These are phyloP conservation scores for Lactarius sanguifluus DNA, from an alignment of 768 basidiomycete species.

Conservation along the genomic window DNA sequence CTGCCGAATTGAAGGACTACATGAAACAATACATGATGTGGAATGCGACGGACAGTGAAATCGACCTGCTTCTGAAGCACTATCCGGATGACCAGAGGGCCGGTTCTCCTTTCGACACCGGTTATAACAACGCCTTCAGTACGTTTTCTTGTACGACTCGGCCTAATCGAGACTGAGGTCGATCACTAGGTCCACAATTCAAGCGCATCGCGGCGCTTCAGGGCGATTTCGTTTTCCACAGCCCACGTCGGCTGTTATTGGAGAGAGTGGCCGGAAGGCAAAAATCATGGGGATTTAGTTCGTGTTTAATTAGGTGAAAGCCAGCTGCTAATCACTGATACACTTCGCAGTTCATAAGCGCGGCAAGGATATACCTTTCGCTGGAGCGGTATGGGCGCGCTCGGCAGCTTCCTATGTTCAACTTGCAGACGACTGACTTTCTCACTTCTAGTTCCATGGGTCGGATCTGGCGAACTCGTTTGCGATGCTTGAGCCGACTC, in stretches of 20 bases:
- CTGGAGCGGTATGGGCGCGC: constrained; percentile 21
- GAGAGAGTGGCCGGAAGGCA: constrained; percentile 16
- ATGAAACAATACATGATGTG: constrained; percentile 32
- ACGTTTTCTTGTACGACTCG: constrained; percentile 15
- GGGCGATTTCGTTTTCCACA: constrained; percentile 29
- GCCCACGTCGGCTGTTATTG: constrained; percentile 26
- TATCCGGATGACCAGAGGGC: constrained; percentile 30
- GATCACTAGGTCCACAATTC: constrained; percentile 20
- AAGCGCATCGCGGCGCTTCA: constrained; percentile 27
- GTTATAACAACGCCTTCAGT: constrained; percentile 33
- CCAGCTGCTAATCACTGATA: accelerated
- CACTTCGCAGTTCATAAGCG: constrained; percentile 23
- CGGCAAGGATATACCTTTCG: constrained; percentile 15
- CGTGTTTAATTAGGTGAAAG: not conserved
- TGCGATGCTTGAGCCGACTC: not conserved
- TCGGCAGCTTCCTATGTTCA: too few relatives aligned
- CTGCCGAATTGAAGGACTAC: constrained; percentile 5
- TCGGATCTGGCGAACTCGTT: constrained; percentile 23
- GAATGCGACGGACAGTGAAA: constrained; percentile 22
- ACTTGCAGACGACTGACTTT: constrained; percentile 5
- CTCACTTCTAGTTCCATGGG: not conserved
- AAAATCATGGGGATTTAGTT: constrained; percentile 26
- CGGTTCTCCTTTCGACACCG: constrained; percentile 28
- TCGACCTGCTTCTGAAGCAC: constrained; percentile 29
- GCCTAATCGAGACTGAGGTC: not conserved